Percentiles rank a stretch among this genome's conserved stretches.
Conservation (phyloP, 306 rosid species). For the Quercus parvula region DNA sequence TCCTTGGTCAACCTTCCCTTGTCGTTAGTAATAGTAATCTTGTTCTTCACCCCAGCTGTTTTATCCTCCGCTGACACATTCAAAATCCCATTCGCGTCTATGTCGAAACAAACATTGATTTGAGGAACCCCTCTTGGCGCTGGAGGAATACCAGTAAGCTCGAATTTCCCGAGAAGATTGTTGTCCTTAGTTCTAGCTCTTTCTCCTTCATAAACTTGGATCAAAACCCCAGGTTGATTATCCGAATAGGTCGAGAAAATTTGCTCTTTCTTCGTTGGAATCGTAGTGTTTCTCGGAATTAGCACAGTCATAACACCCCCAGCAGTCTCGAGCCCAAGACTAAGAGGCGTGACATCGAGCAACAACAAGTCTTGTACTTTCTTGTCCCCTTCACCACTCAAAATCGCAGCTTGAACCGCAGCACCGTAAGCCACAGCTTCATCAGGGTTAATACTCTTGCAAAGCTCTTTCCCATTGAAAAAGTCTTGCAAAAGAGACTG, state of each 20-base stretch:
- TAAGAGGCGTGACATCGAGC: constrained; percentile 75
- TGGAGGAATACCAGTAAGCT: constrained; percentile 76
- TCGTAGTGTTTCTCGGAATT: constrained; percentile 77
- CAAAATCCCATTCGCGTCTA: constrained; percentile 71
- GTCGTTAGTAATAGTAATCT: constrained; percentile 74
- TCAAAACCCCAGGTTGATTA: constrained; percentile 82
- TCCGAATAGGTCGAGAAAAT: constrained; percentile 77
- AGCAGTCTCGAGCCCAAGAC: constrained; percentile 71
- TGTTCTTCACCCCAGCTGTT: constrained; percentile 88
- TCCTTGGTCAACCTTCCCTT: constrained; percentile 83
- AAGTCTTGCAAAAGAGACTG: constrained; percentile 73
- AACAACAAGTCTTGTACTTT: constrained; percentile 72
- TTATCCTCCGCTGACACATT: constrained; percentile 81
- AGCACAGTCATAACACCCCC: constrained; percentile 83
- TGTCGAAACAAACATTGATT: constrained; percentile 64
- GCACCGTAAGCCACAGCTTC: constrained; percentile 93
- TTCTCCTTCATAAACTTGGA: constrained; percentile 84
- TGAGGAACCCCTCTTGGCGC: constrained; percentile 88
- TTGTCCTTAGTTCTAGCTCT: constrained; percentile 68
- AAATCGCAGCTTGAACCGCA: constrained; percentile 80
- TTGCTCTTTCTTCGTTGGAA: constrained; percentile 79
- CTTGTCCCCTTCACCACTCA: constrained; percentile 66
- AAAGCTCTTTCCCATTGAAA: constrained; percentile 81
- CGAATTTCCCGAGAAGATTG: constrained; percentile 72
- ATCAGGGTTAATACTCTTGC: constrained; percentile 81